These are phyloP conservation scores for Penicillium brevicompactum DNA, from an alignment of 2,329 filamentous ascomycete genomes.

Conservation along the genomic window DNA sequence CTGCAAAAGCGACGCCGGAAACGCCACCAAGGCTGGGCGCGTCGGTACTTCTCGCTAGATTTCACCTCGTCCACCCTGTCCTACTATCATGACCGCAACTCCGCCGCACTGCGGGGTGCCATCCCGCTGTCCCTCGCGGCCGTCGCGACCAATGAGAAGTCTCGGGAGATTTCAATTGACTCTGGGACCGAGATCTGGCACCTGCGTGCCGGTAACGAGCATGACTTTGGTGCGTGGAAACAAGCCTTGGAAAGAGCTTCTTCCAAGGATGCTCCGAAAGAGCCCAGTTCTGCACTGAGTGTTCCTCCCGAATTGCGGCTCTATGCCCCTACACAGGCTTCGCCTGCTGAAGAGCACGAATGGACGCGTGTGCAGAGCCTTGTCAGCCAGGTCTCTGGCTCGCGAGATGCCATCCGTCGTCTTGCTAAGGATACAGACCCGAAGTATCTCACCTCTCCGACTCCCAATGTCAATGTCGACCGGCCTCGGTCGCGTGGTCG, in stretches of 20 bases:
- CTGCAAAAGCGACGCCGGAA: conserved; percentile 90
- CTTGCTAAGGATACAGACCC: conserved; percentile 82
- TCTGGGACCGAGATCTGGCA: conserved; percentile 98
- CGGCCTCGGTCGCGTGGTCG: conserved; percentile 29
- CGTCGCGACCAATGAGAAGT: conserved; percentile 83
- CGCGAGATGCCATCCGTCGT: conserved; percentile 82
- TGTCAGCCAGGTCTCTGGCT: conserved; percentile 82
- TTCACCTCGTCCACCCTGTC: conserved; percentile 92
- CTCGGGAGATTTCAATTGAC: conserved; percentile 91
- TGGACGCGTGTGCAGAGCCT: conserved; percentile 86
- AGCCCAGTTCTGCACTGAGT: conserved; percentile 26
- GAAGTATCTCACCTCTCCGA: conserved; percentile 50
- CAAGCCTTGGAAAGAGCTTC: conserved; percentile 82
- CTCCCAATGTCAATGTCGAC: conserved; percentile 17
- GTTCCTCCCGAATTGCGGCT: conserved; percentile 29
- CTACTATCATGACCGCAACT: conserved; percentile 94
- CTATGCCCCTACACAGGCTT: conserved; percentile 35
- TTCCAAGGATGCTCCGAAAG: conserved; percentile 53
- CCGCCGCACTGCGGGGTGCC: conserved; percentile 85
- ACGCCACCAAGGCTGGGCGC: conserved; percentile 88
- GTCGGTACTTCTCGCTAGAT: conserved; percentile 93
- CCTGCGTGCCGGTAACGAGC: conserved; percentile 75
- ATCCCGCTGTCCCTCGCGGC: conserved; percentile 90
- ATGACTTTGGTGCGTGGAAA: conserved; percentile 88
- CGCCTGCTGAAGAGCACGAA: conserved; percentile 69